Percentiles rank a stretch among this genome's conserved stretches.
phyloP scores from a whole-genome alignment of 768 basidiomycete genomes.

The Cystofilobasidium capitatum region DNA sequence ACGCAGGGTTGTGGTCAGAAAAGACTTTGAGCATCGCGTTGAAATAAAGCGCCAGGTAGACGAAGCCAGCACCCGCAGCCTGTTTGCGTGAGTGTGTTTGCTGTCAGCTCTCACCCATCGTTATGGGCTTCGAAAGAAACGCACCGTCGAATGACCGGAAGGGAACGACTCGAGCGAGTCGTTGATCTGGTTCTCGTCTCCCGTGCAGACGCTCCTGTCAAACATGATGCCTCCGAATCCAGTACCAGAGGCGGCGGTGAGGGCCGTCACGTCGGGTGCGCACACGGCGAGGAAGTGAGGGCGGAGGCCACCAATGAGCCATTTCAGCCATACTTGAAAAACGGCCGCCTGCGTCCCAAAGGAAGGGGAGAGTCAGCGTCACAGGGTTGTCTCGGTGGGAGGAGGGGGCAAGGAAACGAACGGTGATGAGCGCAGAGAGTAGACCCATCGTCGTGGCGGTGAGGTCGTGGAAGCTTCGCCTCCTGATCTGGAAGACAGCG shows the following conservation, averaged over 20 bases:
- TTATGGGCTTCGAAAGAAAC: constrained; percentile 24
- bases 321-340: constrained; percentile 51
- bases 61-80: neutral
- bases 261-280: constrained; percentile 42
- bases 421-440: constrained; percentile 47
- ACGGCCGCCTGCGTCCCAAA: constrained; percentile 41
- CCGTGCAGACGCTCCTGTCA: constrained; percentile 49
- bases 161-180: constrained; percentile 45
- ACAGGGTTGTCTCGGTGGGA: constrained; percentile 21
- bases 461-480: constrained; percentile 45
- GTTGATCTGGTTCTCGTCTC: constrained; percentile 50
- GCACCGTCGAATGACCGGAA: constrained; percentile 53
- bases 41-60: constrained; percentile 41
- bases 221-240: constrained; percentile 50
- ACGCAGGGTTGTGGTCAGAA: constrained; percentile 51
- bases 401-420: constrained; percentile 18
- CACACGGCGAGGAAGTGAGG: constrained; percentile 52
- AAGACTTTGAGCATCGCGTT: constrained; percentile 54
- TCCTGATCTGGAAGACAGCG: constrained; percentile 49
- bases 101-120: neutral
- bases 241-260: constrained; percentile 39
- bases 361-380: constrained; percentile 28
- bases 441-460: constrained; percentile 51
- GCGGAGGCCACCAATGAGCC: constrained; percentile 45
- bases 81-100: too few relatives aligned